Percentiles rank a stretch among this genome's conserved stretches.
Evolutionary conservation across 257 asterid genomes (phyloP).

Genomic region (Solanum boliviense): DNA sequence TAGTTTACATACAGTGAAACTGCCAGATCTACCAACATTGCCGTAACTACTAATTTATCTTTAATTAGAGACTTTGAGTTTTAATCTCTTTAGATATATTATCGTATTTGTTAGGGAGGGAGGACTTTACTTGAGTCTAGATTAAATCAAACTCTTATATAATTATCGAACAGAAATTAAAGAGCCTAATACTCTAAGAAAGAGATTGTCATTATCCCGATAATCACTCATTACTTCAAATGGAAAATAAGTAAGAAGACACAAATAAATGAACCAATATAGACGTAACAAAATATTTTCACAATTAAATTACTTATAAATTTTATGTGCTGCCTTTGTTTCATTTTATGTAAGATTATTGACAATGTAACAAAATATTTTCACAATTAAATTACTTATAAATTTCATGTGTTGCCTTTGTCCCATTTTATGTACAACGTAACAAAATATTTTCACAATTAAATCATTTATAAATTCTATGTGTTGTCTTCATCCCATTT

Average conservation of each 20-base stretch:
- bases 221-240: background rate
- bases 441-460: background rate
- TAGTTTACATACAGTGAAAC: background rate
- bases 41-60: too few relatives aligned
- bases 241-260: background rate
- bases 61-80: too few relatives aligned
- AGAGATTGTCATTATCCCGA: background rate
- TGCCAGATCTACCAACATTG: too few relatives aligned
- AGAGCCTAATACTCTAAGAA: background rate
- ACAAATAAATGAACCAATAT: background rate
- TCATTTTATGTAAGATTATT: background rate
- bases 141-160: too few relatives aligned
- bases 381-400: background rate
- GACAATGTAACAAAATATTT: background rate
- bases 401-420: background rate
- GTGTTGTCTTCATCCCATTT: background rate
- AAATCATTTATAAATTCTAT: background rate
- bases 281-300: background rate
- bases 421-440: background rate
- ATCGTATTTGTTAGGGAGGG: fast-evolving
- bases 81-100: fast-evolving
- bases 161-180: fast-evolving
- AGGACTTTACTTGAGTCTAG: too few relatives aligned
- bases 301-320: background rate
- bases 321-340: background rate